Conservation (phyloP, 2,329 filamentous ascomycete genomes). For the Colletotrichum tofieldiae region DNA sequence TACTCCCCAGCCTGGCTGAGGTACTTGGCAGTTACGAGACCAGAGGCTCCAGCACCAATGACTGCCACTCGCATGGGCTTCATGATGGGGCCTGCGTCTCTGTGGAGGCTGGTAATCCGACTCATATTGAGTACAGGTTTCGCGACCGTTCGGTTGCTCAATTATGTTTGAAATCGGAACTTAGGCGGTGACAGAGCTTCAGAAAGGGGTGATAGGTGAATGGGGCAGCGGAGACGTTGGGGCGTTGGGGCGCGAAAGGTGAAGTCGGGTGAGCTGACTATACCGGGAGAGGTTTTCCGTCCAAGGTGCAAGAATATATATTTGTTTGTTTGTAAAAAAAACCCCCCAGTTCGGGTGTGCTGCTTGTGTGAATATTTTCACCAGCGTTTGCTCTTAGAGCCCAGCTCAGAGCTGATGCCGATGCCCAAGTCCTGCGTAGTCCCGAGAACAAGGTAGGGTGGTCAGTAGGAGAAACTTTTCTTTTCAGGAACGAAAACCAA, state of each 20-base stretch:
- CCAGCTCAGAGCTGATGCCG: neutral
- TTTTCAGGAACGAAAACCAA: neutral
- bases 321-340: neutral
- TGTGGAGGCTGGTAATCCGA: neutral
- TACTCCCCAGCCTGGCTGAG: conserved; percentile 56
- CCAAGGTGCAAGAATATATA: neutral
- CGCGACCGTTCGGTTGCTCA: neutral
- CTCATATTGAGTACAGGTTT: neutral
- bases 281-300: neutral
- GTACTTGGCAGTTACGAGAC: conserved; percentile 59
- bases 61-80: conserved; percentile 57
- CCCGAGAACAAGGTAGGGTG: neutral
- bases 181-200: neutral
- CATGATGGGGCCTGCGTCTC: neutral
- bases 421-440: neutral
- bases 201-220: too few relatives aligned
- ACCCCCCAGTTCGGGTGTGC: accelerated
- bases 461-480: too few relatives aligned
- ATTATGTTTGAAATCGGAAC: too few relatives aligned
- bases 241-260: neutral
- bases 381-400: neutral
- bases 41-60: conserved; percentile 61
- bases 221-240: too few relatives aligned
- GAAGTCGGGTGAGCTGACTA: neutral
- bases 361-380: too few relatives aligned